Base-by-base conservation (phyloP, 352 stramenopile species). In the Phytopythium boreale region DNA sequence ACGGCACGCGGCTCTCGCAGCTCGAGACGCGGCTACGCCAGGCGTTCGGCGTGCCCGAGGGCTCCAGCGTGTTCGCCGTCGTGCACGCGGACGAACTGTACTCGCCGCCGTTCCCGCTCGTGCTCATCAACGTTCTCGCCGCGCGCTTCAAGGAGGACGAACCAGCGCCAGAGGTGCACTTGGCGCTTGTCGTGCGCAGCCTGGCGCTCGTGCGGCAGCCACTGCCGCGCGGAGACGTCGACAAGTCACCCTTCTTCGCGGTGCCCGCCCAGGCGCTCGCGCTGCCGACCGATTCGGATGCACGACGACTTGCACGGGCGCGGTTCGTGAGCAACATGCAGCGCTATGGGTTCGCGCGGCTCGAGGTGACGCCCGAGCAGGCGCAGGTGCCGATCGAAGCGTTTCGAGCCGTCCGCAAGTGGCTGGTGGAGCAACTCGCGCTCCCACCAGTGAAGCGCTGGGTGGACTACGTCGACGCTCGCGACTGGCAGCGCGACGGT, bases 71-170 rank as follows among this genome's bases (percentile, higher is more conserved):
- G 0, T 95, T 95, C 52, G 84, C 81, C 0, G 76, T 95, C 17
- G 69, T 85, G 41, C 87, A 83, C 1, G 87, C 84, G 12, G 72
- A 92, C 10, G 87, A 95, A 63, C 71, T 90, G 49, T 95, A 93
- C 62, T 89, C 78, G 24, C 87, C 87, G 27, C 77, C 83, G 60
- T 88, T 84, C 58, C 87, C 87, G 59, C 74, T 95, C 55, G 79
- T 88, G 51, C 89, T 95, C 74, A 74, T 95, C 79, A 95, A 95
- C 63, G 82, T 81, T 12, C 64, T 92, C 17, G 84, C 80, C 0
- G 39, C 62, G 0, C 63, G 66, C 37, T 83, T 85, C 55, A 59
- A 71, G 50, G 51, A 46, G 43, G 53, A 47, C 50, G 68, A 76
- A 31, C 68, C 64, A 14, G 57, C 82, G 57, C 87, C 87, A 0